phyloP scores from a whole-genome alignment of 1,284 basidiomycete species.

The Melanopsichium pennsylvanicum region DNA sequence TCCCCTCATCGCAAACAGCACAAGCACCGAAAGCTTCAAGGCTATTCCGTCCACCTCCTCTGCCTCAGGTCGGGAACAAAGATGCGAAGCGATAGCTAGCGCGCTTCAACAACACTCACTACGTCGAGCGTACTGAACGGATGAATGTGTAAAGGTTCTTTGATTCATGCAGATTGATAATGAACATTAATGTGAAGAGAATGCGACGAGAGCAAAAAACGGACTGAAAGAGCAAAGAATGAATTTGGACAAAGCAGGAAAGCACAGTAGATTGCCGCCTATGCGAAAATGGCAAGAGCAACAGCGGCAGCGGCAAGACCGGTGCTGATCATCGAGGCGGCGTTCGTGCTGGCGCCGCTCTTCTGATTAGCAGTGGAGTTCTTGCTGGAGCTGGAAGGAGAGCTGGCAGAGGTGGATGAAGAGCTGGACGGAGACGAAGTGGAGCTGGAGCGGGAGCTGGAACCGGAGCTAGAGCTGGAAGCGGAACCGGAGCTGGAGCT shows the following conservation, averaged over 20 bases:
- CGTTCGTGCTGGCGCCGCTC: slow-evolving; percentile 25
- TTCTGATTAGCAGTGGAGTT: slow-evolving; percentile 7
- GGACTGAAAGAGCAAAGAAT: not conserved
- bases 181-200: slow-evolving; percentile 23
- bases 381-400: slow-evolving; percentile 2
- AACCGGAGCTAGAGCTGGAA: not conserved
- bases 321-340: slow-evolving; percentile 22
- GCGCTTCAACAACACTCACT: no score
- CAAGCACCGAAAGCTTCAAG: not conserved
- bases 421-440: no score
- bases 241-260: not conserved
- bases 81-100: not conserved
- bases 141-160: not conserved
- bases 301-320: slow-evolving; percentile 32
- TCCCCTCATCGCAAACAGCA: not conserved
- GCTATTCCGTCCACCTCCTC: slow-evolving; percentile 19
- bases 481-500: slow-evolving; percentile 1
- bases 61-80: not conserved
- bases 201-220: slow-evolving; percentile 22
- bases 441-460: not conserved
- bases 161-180: slow-evolving; percentile 19
- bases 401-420: not conserved
- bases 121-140: no score
- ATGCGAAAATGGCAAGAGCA: slow-evolving; percentile 29
- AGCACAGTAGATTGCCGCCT: not conserved